Evolutionary conservation across 768 basidiomycete species (phyloP).

Genomic region (Sporobolomyces roseus): DNA sequence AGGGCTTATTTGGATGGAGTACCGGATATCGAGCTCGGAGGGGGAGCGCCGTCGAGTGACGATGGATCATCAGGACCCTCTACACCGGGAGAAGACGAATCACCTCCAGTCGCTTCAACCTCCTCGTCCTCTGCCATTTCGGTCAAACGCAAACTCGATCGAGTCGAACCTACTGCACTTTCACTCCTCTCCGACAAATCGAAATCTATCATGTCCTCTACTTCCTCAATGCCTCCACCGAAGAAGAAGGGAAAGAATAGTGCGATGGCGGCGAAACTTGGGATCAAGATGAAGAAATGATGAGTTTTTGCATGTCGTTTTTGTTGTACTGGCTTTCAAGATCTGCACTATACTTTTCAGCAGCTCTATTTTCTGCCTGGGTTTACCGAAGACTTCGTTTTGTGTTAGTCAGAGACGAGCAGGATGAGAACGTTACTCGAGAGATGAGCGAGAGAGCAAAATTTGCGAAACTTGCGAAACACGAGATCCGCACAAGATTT

Average conservation of each 20-base stretch:
- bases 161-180: constrained; percentile 67
- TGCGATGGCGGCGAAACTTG: constrained; percentile 62
- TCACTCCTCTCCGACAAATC: constrained; percentile 66
- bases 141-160: constrained; percentile 76
- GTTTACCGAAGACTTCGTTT: too few species aligned
- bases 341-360: background rate
- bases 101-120: constrained; percentile 42
- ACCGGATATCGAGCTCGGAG: constrained; percentile 41
- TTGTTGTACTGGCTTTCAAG: background rate
- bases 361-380: background rate
- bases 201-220: constrained; percentile 59
- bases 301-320: background rate
- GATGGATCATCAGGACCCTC: constrained; percentile 45
- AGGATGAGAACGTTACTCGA: too few species aligned
- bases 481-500: too few species aligned
- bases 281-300: constrained; percentile 60
- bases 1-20: constrained; percentile 55
- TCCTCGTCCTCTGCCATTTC: constrained; percentile 28
- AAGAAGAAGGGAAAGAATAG: constrained; percentile 57
- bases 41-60: constrained; percentile 22
- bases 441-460: too few species aligned
- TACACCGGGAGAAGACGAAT: constrained; percentile 44
- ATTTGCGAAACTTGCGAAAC: too few species aligned
- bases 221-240: constrained; percentile 51
- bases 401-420: too few species aligned